These are phyloP conservation scores for Narthecium ossifragum DNA, from an alignment of 106 monocot species.

Conservation along the genomic window DNA sequence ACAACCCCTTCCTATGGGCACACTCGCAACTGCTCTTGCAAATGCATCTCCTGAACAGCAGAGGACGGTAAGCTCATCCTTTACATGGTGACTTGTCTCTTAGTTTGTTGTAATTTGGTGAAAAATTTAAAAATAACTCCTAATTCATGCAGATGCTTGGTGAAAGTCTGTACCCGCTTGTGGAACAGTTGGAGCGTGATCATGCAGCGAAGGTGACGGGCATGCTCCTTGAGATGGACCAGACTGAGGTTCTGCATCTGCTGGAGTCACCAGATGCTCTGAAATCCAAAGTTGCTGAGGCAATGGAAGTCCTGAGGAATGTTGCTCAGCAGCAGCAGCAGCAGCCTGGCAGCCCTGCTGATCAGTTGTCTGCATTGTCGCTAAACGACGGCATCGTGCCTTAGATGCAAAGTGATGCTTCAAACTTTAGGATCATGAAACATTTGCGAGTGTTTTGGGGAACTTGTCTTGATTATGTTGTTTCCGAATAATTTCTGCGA, in stretches of 20 bases:
- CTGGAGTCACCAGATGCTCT: conserved; percentile 20
- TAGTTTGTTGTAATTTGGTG: not conserved
- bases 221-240: conserved; percentile 20
- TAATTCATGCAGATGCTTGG: conserved; percentile 14
- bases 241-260: conserved; percentile 23
- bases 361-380: conserved; percentile 18
- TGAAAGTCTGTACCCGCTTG: conserved; percentile 14
- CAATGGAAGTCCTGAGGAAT: conserved; percentile 25
- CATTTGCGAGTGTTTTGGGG: too few relatives aligned
- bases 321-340: conserved; percentile 20
- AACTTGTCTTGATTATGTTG: too few relatives aligned
- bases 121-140: not conserved
- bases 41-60: conserved; percentile 46
- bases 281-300: conserved; percentile 14
- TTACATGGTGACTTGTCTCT: not conserved
- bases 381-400: conserved; percentile 16
- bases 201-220: conserved; percentile 24
- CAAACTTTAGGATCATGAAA: too few relatives aligned
- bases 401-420: too few relatives aligned
- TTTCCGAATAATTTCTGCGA: too few relatives aligned
- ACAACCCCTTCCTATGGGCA: conserved; percentile 31
- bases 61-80: conserved; percentile 18
- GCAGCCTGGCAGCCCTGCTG: conserved; percentile 2
- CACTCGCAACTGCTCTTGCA: conserved; percentile 47
- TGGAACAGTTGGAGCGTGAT: conserved; percentile 21